Base-by-base conservation (phyloP, 164 flowering plant species). In the Taxillus chinensis region DNA sequence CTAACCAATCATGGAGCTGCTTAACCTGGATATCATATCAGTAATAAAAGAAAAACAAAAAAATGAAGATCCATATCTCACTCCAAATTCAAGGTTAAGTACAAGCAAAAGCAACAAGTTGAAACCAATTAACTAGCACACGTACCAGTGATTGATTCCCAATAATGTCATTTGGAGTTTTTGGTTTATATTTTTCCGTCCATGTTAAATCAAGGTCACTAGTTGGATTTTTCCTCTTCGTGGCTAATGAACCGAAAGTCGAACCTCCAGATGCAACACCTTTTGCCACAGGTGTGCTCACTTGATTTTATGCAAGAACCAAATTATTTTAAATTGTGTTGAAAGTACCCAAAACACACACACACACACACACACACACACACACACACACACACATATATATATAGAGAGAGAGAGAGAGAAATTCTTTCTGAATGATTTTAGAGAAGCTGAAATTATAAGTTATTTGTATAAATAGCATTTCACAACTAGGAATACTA, bases 151-250 rank as follows among this genome's bases (percentile, higher is more conserved):
- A 79, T 63, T 86, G 95, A 71, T 93, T 93, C 66, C 97, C 97
- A 54, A 89, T 71, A n/a, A 93, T 82, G 59, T 93, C 97, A 77
- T 73, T 80, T 60, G 92, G 90, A 73, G 64, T 74, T 74, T 86
- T 90, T 46, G 98, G 97, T 67, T 72, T 83, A 72, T 93, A 87
- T 61, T 93, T 93, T 27, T 93, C 98, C 15, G 96, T 82, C 98
- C 98, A 93, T 64, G 86, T 76, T 66, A 81, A 69, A 15, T 78
- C 73, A 68, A 72, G 42, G 11, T 56, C 68, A 40, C 50, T 57
- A 54, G 61, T 64, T 72, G 69, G 77, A 39, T 5, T 55, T 67
- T 73, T 87, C 52, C 14, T 64, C 70, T 79, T 84, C 41, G 76
- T 55, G 57, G 80, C 73, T 45, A 83, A 64, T 46, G 69, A 60